Conservation (phyloP, 768 basidiomycete genomes). For the Lactarius evosmus region DNA sequence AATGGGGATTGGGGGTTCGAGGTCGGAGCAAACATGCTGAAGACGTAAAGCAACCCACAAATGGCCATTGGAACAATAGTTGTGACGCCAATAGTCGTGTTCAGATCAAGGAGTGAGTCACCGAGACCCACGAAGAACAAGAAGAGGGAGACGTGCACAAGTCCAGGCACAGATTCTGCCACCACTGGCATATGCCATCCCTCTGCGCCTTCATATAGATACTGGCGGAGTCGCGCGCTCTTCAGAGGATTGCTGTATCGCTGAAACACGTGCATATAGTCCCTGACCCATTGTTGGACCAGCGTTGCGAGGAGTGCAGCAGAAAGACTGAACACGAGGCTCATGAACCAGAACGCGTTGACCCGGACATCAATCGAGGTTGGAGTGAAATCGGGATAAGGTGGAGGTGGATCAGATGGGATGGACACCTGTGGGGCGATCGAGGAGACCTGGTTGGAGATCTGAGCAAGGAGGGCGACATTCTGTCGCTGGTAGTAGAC, state of each 20-base stretch:
- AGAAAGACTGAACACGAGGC: conserved; percentile 39
- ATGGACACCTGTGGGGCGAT: too few species aligned
- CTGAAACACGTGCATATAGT: conserved; percentile 35
- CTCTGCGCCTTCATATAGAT: too few species aligned
- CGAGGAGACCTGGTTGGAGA: too few species aligned
- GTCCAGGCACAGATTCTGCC: conserved; percentile 44
- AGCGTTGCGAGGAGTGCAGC: conserved; percentile 45
- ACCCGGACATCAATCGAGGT: too few species aligned
- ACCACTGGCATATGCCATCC: conserved; percentile 42
- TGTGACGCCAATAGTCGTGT: conserved; percentile 11
- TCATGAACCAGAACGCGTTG: too few species aligned
- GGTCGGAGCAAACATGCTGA: conserved; percentile 16
- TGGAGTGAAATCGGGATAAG: too few species aligned
- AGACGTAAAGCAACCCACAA: conserved; percentile 25
- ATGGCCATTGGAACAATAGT: too few species aligned
- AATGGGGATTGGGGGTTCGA: conserved; percentile 16
- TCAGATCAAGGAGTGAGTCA: conserved; percentile 41
- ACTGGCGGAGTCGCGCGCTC: too few species aligned
- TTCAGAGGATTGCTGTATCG: too few species aligned
- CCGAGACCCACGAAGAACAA: conserved; percentile 50
- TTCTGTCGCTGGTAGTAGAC: conserved; percentile 9
- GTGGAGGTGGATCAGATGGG: too few species aligned
- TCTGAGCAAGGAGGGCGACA: conserved; percentile 14
- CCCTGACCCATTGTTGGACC: conserved; percentile 48
- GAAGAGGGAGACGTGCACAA: conserved; percentile 48